These are phyloP conservation scores for Thymus quinquecostatus DNA, from an alignment of 257 asterid species.

Conservation along the genomic window DNA sequence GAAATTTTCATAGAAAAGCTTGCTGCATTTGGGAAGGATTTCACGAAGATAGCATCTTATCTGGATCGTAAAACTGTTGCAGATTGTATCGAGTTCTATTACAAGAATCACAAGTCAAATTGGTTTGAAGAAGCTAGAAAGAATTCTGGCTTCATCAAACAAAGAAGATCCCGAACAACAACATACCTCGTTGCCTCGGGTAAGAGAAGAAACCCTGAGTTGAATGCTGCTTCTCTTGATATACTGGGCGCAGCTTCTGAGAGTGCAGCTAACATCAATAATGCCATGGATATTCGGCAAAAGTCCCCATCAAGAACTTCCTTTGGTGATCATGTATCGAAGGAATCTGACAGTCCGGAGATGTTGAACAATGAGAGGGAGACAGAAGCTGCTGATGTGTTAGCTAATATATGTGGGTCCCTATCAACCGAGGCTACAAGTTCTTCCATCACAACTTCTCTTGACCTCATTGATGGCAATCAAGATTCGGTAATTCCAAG, in stretches of 20 bases:
- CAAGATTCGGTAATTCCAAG: constrained; percentile 57
- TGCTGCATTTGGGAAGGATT: constrained; percentile 73
- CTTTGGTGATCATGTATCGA: constrained; percentile 43
- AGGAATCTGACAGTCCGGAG: constrained; percentile 53
- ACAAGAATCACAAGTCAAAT: constrained; percentile 90
- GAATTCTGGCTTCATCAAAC: constrained; percentile 53
- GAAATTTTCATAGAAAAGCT: constrained; percentile 75
- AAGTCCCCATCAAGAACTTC: constrained; percentile 40
- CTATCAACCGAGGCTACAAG: constrained; percentile 90
- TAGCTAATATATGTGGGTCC: constrained; percentile 94
- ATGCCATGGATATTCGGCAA: constrained; percentile 44
- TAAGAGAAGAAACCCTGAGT: constrained; percentile 73
- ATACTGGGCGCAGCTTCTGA: constrained; percentile 81
- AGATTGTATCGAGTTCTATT: constrained; percentile 94
- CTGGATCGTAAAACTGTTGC: constrained; percentile 75
- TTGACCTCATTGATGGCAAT: constrained; percentile 62
- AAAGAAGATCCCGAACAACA: constrained; percentile 52
- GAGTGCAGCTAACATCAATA: constrained; percentile 56
- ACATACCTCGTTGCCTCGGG: constrained; percentile 71
- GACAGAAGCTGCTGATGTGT: constrained; percentile 90
- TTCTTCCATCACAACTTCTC: constrained; percentile 84
- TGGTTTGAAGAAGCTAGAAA: constrained; percentile 66
- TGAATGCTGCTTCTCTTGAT: constrained; percentile 79
- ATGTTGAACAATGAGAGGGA: constrained; percentile 45
- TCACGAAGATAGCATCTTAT: constrained; percentile 76